Base-by-base conservation (phyloP, 768 basidiomycete genomes). In the Boletus reticuloceps region DNA sequence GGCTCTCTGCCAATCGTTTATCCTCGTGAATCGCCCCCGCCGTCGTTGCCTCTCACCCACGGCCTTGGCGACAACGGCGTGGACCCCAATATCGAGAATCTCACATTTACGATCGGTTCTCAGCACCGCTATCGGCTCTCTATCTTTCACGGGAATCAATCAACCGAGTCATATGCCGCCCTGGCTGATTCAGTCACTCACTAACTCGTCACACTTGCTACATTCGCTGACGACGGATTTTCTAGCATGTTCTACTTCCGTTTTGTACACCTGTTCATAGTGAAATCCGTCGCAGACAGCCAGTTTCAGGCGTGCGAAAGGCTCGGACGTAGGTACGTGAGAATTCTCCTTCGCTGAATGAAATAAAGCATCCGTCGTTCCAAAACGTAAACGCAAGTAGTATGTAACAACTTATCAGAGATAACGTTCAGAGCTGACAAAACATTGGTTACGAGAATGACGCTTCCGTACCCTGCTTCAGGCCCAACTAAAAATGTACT, bases 381-480 rank as follows among this genome's bases (percentile, higher is more conserved):
- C 32, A 43, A 53, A 34, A 36, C 31, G 58, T 27, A 50, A 44
- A 5, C 6, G 10, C 14, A 37, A 37, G 12, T 4, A 6, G 13
- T n/a, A 22, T n/a, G 22, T 25, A 25, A 25, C 22, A 25, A 25
- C 39, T 42, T 50, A 47, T 51, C 44, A 53, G 36, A 44, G 50
- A 66, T 63, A 60, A 43, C 50, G 43, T 59, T 64, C 50, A 29
- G 16, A 32, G 42, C 40, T 57, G 50, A 64, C 64, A 50, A 56
- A 54, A 16, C 16, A 37, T 37, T 13, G 13, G 6, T 62, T 32
- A 53, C 41, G 51, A 50, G 39, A 58, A 48, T 38, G 51, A 49
- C 25, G 25, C 47, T 27, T 38, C 17, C 5, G 42, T 53, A 31
- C 38, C 51, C 41, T 22, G 52, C 41, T 59, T 60, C 58, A 52